phyloP scores from a whole-genome alignment of 2,329 filamentous ascomycete species.

The Fusarium clavum region DNA sequence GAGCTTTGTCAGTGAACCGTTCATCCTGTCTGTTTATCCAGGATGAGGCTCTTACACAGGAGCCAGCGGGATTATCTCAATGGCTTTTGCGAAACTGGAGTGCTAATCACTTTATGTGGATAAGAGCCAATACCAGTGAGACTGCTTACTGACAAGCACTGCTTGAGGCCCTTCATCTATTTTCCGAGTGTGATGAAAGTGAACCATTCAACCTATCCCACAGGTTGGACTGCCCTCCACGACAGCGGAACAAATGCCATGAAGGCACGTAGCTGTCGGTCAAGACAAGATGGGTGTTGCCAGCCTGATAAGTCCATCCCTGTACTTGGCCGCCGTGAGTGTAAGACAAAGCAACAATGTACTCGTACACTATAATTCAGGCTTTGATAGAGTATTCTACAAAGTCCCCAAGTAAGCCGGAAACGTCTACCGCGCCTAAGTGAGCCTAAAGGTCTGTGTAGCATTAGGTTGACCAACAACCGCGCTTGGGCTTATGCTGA shows the following conservation, averaged over 20 bases:
- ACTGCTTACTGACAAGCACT: slow-evolving; percentile 2
- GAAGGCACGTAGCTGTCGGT: slow-evolving; percentile 1
- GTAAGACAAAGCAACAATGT: background rate
- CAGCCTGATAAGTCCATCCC: background rate
- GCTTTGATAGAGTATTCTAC: background rate
- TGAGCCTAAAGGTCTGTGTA: slow-evolving; percentile 19
- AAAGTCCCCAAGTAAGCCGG: background rate
- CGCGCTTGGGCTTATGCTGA: slow-evolving; percentile 29
- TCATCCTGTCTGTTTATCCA: background rate
- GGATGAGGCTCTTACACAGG: background rate
- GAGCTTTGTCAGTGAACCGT: background rate
- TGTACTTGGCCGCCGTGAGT: slow-evolving; percentile 4
- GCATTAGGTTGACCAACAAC: slow-evolving; percentile 29
- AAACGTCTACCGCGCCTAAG: slow-evolving; percentile 24
- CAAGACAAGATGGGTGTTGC: background rate
- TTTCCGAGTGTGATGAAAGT: slow-evolving; percentile 4
- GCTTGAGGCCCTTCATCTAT: slow-evolving; percentile 32
- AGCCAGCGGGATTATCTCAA: background rate
- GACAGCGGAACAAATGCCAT: background rate
- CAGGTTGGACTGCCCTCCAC: slow-evolving; percentile 8
- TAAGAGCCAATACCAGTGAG: slow-evolving; percentile 10
- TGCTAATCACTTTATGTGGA: background rate
- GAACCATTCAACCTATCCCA: slow-evolving; percentile 12
- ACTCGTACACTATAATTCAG: background rate
- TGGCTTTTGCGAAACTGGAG: background rate